These are phyloP conservation scores for Alternaria ventricosa DNA, from an alignment of 2,329 filamentous ascomycete genomes.

Conservation along the genomic window DNA sequence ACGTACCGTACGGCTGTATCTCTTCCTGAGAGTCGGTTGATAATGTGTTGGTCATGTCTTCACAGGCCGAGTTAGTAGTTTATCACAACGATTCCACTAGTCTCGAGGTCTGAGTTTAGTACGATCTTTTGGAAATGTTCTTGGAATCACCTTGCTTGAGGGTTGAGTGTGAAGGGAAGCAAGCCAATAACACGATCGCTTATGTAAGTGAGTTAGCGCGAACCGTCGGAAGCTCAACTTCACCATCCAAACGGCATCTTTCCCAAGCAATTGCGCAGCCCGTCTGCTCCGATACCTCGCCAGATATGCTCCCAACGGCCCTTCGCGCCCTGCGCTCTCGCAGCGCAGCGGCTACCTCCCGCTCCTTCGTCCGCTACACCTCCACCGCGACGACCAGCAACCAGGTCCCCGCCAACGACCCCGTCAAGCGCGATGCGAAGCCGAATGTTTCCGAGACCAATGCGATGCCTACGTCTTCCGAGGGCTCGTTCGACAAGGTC, in stretches of 20 bases:
- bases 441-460: conserved; percentile 67
- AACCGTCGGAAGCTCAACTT: conserved; percentile 21
- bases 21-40: not conserved
- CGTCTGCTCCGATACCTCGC: conserved; percentile 18
- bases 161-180: not conserved
- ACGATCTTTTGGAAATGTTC: not conserved
- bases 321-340: conserved; percentile 41
- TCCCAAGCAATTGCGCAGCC: conserved; percentile 24
- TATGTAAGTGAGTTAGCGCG: conserved; percentile 18
- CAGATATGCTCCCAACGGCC: conserved; percentile 34
- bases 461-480: conserved; percentile 60
- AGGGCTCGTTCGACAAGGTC: conserved; percentile 57
- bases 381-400: conserved; percentile 55
- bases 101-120: not conserved
- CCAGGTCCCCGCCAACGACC: conserved; percentile 72
- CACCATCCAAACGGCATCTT: conserved; percentile 5
- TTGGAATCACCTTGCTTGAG: not conserved
- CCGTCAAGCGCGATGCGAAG: conserved; percentile 56
- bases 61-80: not conserved
- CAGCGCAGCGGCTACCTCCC: conserved; percentile 22
- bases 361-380: conserved; percentile 33
- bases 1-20: not conserved
- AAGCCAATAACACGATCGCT: conserved; percentile 11
- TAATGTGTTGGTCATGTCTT: not conserved
- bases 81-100: not conserved